Conservation (phyloP, 163 green algal genomes). For the Trebouxiophyceae sp. region DNA sequence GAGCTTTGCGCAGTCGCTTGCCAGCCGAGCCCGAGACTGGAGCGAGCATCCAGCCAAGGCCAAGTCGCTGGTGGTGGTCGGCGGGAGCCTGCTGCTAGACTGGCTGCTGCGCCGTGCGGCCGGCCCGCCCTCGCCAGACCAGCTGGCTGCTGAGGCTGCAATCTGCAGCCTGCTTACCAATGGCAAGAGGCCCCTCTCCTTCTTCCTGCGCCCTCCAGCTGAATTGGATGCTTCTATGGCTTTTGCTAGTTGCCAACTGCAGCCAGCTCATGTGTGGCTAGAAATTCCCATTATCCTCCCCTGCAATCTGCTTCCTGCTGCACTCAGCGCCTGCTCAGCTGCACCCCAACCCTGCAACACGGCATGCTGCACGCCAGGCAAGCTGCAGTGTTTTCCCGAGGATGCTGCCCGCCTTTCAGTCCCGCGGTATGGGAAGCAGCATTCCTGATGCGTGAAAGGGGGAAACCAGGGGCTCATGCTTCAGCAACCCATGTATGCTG, state of each 20-base stretch:
- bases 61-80: constrained; percentile 6
- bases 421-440: too few species aligned
- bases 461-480: too few species aligned
- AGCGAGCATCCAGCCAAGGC: background rate
- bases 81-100: constrained; percentile 27
- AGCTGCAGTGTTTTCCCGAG: too few species aligned
- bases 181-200: background rate
- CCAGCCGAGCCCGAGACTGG: background rate
- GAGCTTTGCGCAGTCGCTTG: background rate
- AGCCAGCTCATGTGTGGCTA: background rate
- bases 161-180: constrained; percentile 1
- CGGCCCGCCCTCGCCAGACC: constrained; percentile 2
- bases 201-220: background rate
- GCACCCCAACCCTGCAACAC: too few species aligned
- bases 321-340: too few species aligned
- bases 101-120: constrained; percentile 35
- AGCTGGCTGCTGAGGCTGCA: constrained; percentile 1
- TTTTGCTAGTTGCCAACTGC: background rate
- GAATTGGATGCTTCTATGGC: background rate
- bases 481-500: too few species aligned
- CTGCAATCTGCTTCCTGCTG: background rate
- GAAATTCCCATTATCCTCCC: background rate
- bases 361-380: too few species aligned
- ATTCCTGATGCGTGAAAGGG: too few species aligned
- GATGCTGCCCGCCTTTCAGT: too few species aligned